phyloP scores from a whole-genome alignment of 2,329 filamentous ascomycete genomes.

The Pezizomycotina sp. region DNA sequence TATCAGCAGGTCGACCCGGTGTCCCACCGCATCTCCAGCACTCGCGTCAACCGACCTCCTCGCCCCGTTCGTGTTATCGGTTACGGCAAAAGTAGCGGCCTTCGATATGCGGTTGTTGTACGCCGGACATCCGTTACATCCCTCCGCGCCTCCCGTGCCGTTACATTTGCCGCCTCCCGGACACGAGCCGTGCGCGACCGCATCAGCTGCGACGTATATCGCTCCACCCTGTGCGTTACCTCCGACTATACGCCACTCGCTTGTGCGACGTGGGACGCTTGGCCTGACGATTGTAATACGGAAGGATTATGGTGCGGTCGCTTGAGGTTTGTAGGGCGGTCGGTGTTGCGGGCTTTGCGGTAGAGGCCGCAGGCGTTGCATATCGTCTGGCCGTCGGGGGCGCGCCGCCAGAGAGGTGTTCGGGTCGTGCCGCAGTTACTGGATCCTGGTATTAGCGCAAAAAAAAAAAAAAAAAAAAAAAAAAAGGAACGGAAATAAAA shows the following conservation, averaged over 20 bases:
- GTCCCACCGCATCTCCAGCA: conserved; percentile 14
- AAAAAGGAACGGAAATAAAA: neutral
- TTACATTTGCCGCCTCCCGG: conserved; percentile 91
- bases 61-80: no score
- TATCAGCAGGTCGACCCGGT: conserved; percentile 31
- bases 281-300: conserved; percentile 23
- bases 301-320: conserved; percentile 39
- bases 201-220: conserved; percentile 62
- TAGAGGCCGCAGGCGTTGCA: conserved; percentile 97
- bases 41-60: no score
- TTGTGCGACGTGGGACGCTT: conserved; percentile 26
- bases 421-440: conserved; percentile 92
- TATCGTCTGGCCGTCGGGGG: conserved; percentile 81
- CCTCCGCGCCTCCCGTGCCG: conserved; percentile 85
- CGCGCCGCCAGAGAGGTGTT: conserved; percentile 87
- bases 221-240: conserved; percentile 33
- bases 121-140: conserved; percentile 86
- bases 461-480: conserved; percentile 4
- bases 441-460: no score
- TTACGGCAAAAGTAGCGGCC: conserved; percentile 52
- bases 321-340: conserved; percentile 78
- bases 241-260: no score
- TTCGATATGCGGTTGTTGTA: conserved; percentile 96
- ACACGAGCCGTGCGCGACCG: conserved; percentile 67
- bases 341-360: conserved; percentile 78